These are phyloP conservation scores for Linanthus parryae DNA, from an alignment of 148 eudicot species.

Conservation along the genomic window DNA sequence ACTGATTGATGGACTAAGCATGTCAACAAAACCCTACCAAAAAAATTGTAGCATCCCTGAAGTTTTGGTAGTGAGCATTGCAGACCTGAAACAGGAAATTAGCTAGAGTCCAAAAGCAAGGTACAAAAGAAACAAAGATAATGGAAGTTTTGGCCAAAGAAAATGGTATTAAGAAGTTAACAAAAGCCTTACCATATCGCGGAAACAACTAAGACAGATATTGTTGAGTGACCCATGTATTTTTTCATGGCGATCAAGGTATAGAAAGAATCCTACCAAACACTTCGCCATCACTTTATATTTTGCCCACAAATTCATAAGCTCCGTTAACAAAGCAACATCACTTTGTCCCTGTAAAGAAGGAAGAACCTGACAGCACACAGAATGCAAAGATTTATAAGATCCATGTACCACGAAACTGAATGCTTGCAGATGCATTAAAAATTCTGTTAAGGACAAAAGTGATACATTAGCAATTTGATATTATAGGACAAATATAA, in stretches of 20 bases:
- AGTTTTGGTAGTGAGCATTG: constrained; percentile 5
- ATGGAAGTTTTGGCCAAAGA: background rate
- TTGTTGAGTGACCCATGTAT: constrained; percentile 5
- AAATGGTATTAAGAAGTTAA: background rate
- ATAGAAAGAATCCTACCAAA: constrained; percentile 20
- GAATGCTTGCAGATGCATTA: background rate
- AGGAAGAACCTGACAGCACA: constrained; percentile 18
- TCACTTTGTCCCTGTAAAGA: constrained; percentile 9
- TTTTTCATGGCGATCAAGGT: constrained; percentile 17
- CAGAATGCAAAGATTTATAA: background rate
- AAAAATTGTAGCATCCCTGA: constrained; percentile 14
- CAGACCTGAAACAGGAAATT: constrained; percentile 17
- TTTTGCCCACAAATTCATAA: constrained; percentile 15
- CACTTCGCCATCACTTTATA: constrained; percentile 21
- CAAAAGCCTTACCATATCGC: constrained; percentile 11
- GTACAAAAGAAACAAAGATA: background rate
- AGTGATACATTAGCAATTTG: background rate
- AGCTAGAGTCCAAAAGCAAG: background rate
- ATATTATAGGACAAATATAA: too few species aligned
- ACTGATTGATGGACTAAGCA: background rate
- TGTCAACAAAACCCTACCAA: constrained; percentile 14
- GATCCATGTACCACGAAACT: background rate
- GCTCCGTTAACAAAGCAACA: constrained; percentile 9
- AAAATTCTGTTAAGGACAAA: background rate
- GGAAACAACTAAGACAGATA: constrained; percentile 12